Conservation (phyloP, 805 yeast genomes). For the Starmerella vaccinii region DNA sequence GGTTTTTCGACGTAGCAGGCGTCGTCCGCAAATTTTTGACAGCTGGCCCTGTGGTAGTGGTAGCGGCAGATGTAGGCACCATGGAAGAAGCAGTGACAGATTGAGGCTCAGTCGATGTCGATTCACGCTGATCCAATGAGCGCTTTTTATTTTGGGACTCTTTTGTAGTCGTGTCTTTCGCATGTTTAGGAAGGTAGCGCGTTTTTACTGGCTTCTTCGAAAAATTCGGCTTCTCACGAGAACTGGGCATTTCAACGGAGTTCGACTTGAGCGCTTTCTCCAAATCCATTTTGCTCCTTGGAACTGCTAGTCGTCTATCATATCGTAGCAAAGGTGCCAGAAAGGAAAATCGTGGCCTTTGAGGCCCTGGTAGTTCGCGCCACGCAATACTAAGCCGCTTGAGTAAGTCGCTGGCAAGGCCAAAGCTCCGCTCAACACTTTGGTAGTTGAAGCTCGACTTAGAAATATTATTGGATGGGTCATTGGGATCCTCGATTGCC, state of each 20-base stretch:
- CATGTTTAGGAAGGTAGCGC: neutral
- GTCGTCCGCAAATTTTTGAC: neutral
- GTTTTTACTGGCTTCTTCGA: neutral
- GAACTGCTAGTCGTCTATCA: neutral
- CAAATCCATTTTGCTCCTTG: slow-evolving; percentile 3
- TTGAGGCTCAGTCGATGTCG: neutral
- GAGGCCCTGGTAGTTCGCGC: neutral
- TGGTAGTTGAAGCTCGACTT: slow-evolving; percentile 74
- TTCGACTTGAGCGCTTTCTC: slow-evolving; percentile 4
- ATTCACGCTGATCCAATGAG: too few species aligned
- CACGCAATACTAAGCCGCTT: slow-evolving; percentile 17
- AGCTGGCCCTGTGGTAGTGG: neutral
- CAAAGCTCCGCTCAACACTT: slow-evolving; percentile 69
- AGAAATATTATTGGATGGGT: slow-evolving; percentile 69
- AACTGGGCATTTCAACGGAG: neutral
- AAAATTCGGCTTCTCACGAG: neutral
- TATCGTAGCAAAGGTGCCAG: slow-evolving; percentile 20
- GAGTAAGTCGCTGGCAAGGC: slow-evolving; percentile 23
- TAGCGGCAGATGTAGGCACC: neutral
- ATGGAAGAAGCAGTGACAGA: neutral
- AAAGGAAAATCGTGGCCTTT: slow-evolving; percentile 16
- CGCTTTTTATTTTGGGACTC: neutral
- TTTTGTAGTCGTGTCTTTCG: neutral
- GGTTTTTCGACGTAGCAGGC: neutral
- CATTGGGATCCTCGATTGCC: slow-evolving; percentile 84